Percentiles rank a stretch among this genome's conserved stretches.
These are phyloP conservation scores for Coemansia sp. DNA, from an alignment of 192 early-diverging fungal genomes.

Conservation along the genomic window DNA sequence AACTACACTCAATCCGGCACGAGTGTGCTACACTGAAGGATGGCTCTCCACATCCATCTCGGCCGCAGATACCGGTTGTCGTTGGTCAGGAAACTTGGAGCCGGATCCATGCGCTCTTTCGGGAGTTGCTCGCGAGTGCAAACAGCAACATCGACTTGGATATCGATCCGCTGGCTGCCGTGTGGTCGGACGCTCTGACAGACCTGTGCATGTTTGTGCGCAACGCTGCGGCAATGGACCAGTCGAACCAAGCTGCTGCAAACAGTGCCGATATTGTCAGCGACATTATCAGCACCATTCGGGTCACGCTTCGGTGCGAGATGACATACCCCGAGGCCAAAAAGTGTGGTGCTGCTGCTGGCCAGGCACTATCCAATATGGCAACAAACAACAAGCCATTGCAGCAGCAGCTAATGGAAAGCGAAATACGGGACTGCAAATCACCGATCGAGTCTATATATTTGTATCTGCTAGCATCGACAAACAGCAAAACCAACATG, in stretches of 20 bases:
- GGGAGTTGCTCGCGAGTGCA: background rate
- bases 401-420: slow-evolving; percentile 16
- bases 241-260: slow-evolving; percentile 21
- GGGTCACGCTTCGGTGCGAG: slow-evolving; percentile 10
- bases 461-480: slow-evolving; percentile 21
- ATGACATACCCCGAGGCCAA: slow-evolving; percentile 17
- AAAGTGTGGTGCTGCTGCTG: slow-evolving; percentile 16
- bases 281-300: slow-evolving; percentile 13
- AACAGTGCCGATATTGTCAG: background rate
- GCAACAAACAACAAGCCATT: slow-evolving; percentile 22
- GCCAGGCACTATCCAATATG: slow-evolving; percentile 36
- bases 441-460: slow-evolving; percentile 11
- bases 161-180: background rate
- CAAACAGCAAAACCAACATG: slow-evolving; percentile 17
- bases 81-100: background rate
- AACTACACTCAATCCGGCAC: background rate
- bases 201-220: slow-evolving; percentile 34
- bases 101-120: slow-evolving; percentile 17
- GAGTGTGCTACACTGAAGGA: slow-evolving; percentile 17
- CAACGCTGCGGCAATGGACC: slow-evolving; percentile 39
- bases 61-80: slow-evolving; percentile 21
- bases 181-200: slow-evolving; percentile 11
- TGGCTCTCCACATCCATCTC: slow-evolving; percentile 37
- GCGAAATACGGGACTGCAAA: slow-evolving; percentile 11
- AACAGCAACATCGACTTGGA: background rate